Evolutionary conservation across 805 yeast genomes (phyloP), one percentile per base, ranked within the genome.

Genomic region (Candida pseudoglaebosa): DNA sequence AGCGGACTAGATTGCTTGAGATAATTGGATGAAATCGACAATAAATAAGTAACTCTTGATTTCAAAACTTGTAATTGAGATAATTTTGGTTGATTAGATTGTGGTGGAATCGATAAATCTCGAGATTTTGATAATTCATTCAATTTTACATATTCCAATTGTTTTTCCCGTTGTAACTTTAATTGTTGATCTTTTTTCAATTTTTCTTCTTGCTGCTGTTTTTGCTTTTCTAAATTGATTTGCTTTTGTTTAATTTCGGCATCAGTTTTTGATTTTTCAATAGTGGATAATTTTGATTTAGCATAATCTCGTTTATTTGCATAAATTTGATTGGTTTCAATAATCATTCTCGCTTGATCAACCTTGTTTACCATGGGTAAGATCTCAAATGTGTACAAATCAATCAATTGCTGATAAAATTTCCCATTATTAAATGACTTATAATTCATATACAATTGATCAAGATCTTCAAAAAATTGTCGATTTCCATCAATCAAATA

Each of bases 371-470:
- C 42, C 9, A 53, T 54, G 1, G 70, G 65, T 32, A 65, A 54
- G 2, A 67, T 56, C 41, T 66, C 62, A 43, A 57, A 62, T 13
- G 62, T 58, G 39, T 56, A 58, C 41, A 66, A 50, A 20, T 67
- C 66, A 6, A 57, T 36, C 30, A 65, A 45, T 34, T 59, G 53
- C 17, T 45, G 46, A 29, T 51, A 41, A 38, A 49, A 53, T 15
- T 46, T 50, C 7, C 48, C 50, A 10, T 21, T 32, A 2, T 37
- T 19, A 2, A 19, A n/a, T 16, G 37, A 32, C 40, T 28, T 40
- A 12, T 22, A 22, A 37, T 8, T 17, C 18, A 14, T 3, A 3
- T 9, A 20, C 8, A 32, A 32, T 14, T 17, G 35, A 16, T 24
- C 30, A 16, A 50, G 39, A 14, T 45, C 43, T 1, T 12, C 17